Percentiles rank a stretch among this genome's conserved stretches.
Conservation (phyloP, 2,329 filamentous ascomycete species). For the Sporothrix phasma region DNA sequence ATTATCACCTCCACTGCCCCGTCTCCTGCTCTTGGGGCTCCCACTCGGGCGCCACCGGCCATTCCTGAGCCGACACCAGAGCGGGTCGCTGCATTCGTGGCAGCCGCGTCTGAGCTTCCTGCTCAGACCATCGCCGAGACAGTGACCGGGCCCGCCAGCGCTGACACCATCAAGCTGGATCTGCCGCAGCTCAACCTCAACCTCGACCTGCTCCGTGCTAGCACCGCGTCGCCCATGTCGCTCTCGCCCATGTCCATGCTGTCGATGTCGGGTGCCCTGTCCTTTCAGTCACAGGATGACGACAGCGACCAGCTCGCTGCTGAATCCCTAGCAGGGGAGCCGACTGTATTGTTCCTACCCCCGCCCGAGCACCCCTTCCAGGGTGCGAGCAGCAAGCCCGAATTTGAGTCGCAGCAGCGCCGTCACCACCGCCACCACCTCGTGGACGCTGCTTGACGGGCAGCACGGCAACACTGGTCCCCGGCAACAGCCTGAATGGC, state of each 20-base stretch:
- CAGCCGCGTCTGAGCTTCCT: background rate
- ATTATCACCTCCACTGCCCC: background rate
- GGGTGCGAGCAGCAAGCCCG: background rate
- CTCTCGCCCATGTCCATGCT: background rate
- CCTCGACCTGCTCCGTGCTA: background rate
- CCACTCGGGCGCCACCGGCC: constrained; percentile 12
- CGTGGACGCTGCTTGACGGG: constrained; percentile 20
- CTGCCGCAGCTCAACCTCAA: constrained; percentile 19
- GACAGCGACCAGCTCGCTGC: background rate
- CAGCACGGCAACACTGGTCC: constrained; percentile 25
- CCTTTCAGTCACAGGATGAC: constrained; percentile 3
- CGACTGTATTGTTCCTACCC: constrained; percentile 2
- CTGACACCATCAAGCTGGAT: constrained; percentile 17
- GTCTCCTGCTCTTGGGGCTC: background rate
- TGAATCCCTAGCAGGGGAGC: background rate
- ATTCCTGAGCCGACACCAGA: constrained; percentile 1
- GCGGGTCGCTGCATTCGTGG: background rate
- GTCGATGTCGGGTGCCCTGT: background rate
- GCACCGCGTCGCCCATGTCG: constrained; percentile 11
- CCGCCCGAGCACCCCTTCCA: background rate
- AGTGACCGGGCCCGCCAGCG: background rate
- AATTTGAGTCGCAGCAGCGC: background rate
- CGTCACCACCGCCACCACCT: constrained; percentile 22
- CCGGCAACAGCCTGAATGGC: constrained; percentile 21
- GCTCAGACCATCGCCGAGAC: background rate